Conservation (phyloP, 768 basidiomycete genomes). For the Kwoniella sp. region DNA sequence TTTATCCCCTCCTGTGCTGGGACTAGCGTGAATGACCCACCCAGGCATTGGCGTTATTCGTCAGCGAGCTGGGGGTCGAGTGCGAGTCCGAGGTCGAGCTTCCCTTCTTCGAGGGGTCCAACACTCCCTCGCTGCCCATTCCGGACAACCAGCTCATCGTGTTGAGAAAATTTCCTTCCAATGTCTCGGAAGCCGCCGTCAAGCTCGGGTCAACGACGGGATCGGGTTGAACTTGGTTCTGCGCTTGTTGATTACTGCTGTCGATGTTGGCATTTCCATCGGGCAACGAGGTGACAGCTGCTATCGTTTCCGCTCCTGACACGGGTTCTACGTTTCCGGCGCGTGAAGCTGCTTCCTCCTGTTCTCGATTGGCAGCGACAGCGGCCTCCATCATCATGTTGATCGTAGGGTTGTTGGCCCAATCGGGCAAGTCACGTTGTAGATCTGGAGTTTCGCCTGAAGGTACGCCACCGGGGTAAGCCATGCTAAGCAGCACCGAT, state of each 20-base stretch:
- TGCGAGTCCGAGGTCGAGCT: not conserved
- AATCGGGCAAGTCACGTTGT: constrained; percentile 32
- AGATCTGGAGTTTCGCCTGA: constrained; percentile 17
- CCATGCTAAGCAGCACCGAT: constrained; percentile 52
- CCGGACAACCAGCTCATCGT: constrained; percentile 44
- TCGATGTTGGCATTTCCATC: not conserved
- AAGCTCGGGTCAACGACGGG: constrained; percentile 19
- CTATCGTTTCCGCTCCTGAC: not conserved
- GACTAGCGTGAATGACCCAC: no score
- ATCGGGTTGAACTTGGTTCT: not conserved
- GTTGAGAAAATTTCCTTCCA: constrained; percentile 45
- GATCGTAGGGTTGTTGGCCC: constrained; percentile 36
- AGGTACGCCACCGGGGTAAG: constrained; percentile 43
- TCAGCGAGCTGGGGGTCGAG: not conserved
- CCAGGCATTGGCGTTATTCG: constrained; percentile 7
- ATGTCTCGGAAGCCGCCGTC: not conserved
- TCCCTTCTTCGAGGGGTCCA: constrained; percentile 16
- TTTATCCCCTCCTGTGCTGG: no score
- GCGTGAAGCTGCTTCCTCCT: constrained; percentile 12
- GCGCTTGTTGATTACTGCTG: not conserved
- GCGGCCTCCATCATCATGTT: constrained; percentile 44
- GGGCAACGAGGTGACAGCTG: not conserved
- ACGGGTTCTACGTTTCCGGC: not conserved
- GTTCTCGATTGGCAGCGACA: constrained; percentile 18
- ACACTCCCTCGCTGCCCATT: constrained; percentile 25